phyloP scores from a whole-genome alignment of 768 basidiomycete species.

The Cystobasidium tubakii region DNA sequence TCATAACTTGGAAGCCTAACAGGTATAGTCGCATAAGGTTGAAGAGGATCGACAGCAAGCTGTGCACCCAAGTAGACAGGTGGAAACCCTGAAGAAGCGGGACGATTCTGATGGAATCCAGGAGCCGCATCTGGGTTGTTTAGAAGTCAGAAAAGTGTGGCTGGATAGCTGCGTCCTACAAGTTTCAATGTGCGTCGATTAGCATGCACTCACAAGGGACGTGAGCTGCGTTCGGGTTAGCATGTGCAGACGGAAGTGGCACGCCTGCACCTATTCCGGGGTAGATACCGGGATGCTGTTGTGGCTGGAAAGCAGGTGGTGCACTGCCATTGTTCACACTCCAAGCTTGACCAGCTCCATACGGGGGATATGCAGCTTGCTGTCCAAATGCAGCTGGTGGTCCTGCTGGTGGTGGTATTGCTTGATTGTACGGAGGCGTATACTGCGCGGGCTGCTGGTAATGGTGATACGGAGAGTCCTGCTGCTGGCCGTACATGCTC shows the following conservation, averaged over 20 bases:
- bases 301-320: background rate
- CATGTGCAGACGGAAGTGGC: no score
- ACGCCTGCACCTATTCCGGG: no score
- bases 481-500: background rate
- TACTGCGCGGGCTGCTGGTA: background rate
- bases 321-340: no score
- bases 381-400: conserved; percentile 2
- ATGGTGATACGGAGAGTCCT: background rate
- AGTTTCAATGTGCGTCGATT: no score
- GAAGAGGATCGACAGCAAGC: conserved; percentile 19
- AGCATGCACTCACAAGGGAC: no score
- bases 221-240: no score
- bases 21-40: background rate
- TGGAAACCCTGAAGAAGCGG: background rate
- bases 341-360: no score
- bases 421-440: conserved; percentile 13
- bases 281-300: background rate
- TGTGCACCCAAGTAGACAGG: conserved; percentile 13
- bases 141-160: no score
- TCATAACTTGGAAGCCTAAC: background rate
- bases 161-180: no score
- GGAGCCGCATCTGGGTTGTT: background rate
- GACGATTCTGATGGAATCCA: background rate
- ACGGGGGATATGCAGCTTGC: background rate
- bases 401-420: conserved; percentile 31